Evolutionary conservation across 73 alveolate species (phyloP).

Genomic region (Tetrahymena borealis): DNA sequence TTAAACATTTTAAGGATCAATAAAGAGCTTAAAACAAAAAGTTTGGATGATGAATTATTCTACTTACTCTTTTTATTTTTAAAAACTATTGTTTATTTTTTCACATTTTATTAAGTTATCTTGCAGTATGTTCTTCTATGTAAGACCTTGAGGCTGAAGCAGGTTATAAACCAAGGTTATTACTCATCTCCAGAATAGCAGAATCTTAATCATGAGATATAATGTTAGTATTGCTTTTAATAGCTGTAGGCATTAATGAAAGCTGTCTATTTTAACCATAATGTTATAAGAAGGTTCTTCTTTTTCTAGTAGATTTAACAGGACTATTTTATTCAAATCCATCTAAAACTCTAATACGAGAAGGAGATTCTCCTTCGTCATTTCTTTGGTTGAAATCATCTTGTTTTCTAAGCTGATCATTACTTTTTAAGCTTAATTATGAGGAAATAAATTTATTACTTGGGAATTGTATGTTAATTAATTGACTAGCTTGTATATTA

Average conservation of each 20-base stretch:
- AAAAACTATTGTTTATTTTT: background rate
- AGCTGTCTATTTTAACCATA: background rate
- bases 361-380: background rate
- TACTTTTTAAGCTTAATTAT: background rate
- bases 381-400: background rate
- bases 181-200: background rate
- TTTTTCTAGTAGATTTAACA: background rate
- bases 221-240: background rate
- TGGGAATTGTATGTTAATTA: background rate
- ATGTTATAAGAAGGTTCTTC: background rate
- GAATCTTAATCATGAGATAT: background rate
- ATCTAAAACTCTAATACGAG: background rate
- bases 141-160: background rate
- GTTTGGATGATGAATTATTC: background rate
- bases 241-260: background rate
- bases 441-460: background rate
- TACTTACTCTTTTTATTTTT: background rate
- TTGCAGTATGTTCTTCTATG: background rate
- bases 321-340: background rate
- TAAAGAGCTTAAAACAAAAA: too few species aligned
- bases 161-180: background rate
- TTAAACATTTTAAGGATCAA: too few species aligned
- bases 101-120: background rate
- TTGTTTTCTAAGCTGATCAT: background rate
- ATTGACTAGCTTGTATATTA: background rate